These are phyloP conservation scores for Clonostachys sp. DNA, from an alignment of 2,329 filamentous ascomycete genomes.

Conservation along the genomic window DNA sequence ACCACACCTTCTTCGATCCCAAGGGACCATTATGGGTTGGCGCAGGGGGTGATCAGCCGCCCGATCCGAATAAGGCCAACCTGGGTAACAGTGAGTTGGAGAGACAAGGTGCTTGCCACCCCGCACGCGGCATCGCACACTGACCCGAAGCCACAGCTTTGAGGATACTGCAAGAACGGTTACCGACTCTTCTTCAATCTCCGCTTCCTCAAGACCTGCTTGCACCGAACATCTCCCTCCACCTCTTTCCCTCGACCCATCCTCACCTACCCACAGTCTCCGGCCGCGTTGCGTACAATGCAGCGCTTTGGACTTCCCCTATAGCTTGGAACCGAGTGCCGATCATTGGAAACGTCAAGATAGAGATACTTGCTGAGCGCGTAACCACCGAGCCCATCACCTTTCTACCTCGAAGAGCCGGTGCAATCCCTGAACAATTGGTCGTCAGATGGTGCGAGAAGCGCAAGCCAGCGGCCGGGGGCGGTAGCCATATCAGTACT, in stretches of 20 bases:
- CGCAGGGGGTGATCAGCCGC: conserved; percentile 23
- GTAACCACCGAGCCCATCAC: conserved; percentile 62
- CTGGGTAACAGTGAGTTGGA: conserved; percentile 52
- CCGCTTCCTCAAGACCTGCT: conserved; percentile 72
- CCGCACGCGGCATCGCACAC: conserved; percentile 2
- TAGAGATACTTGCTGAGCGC: conserved; percentile 85
- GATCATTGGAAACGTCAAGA: conserved; percentile 81
- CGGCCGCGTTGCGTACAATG: conserved; percentile 84
- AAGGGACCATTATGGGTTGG: conserved; percentile 19
- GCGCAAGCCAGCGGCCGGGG: conserved; percentile 18
- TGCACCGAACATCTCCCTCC: conserved; percentile 66
- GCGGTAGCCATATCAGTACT: conserved; percentile 12
- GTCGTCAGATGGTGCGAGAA: conserved; percentile 80
- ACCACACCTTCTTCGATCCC: conserved; percentile 21
- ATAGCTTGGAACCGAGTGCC: conserved; percentile 94
- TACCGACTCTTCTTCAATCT: conserved; percentile 63
- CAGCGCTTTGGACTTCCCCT: conserved; percentile 92
- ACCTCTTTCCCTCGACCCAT: conserved; percentile 72
- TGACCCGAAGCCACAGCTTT: conserved; percentile 39
- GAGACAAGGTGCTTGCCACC: not conserved
- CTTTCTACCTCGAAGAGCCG: conserved; percentile 41
- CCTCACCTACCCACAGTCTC: conserved; percentile 89
- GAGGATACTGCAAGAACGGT: conserved; percentile 58
- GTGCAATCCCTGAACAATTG: conserved; percentile 68
- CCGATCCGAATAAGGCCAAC: conserved; percentile 56